phyloP scores from a whole-genome alignment of 1,284 basidiomycete genomes.

The Puccinia hordei region DNA sequence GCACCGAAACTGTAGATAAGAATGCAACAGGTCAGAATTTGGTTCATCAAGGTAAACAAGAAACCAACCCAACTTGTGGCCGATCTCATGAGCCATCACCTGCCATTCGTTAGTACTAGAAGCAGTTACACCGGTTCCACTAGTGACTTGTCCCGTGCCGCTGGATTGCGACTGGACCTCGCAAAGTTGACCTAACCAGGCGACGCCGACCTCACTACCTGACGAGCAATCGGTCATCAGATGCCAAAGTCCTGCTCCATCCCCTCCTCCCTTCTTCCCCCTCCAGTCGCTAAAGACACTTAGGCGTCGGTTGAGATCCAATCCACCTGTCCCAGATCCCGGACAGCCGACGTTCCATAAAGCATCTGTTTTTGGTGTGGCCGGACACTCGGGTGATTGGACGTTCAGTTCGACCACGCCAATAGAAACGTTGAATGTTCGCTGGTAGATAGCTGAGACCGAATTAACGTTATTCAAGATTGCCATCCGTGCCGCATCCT shows the following conservation, averaged over 20 bases:
- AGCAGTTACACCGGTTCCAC: slow-evolving; percentile 79
- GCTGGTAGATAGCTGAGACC: slow-evolving; percentile 72
- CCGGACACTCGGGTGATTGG: slow-evolving; percentile 65
- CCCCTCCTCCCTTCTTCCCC: slow-evolving; percentile 66
- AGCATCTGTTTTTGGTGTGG: slow-evolving; percentile 61
- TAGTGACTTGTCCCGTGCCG: slow-evolving; percentile 53
- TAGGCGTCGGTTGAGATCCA: slow-evolving; percentile 69
- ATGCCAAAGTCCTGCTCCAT: slow-evolving; percentile 76
- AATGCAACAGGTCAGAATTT: background rate
- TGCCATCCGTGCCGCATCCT: slow-evolving; percentile 70
- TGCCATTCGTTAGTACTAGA: slow-evolving; percentile 68
- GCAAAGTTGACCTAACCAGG: slow-evolving; percentile 78
- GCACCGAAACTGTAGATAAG: slow-evolving; percentile 60
- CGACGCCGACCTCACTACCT: slow-evolving; percentile 75
- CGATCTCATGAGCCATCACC: slow-evolving; percentile 83
- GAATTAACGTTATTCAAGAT: slow-evolving; percentile 76
- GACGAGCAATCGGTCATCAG: slow-evolving; percentile 81
- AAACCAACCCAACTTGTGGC: slow-evolving; percentile 57
- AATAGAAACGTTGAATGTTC: slow-evolving; percentile 80
- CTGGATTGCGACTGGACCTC: slow-evolving; percentile 29
- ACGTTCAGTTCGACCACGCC: slow-evolving; percentile 78
- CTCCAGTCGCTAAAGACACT: slow-evolving; percentile 82
- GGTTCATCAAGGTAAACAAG: background rate
- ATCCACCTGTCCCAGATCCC: slow-evolving; percentile 60
- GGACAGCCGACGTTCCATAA: slow-evolving; percentile 63